A percentile compares a stretch with the other conserved stretches of the same genome.
Conservation (phyloP, 805 yeast species). For the Wickerhamomyces ciferrii region DNA sequence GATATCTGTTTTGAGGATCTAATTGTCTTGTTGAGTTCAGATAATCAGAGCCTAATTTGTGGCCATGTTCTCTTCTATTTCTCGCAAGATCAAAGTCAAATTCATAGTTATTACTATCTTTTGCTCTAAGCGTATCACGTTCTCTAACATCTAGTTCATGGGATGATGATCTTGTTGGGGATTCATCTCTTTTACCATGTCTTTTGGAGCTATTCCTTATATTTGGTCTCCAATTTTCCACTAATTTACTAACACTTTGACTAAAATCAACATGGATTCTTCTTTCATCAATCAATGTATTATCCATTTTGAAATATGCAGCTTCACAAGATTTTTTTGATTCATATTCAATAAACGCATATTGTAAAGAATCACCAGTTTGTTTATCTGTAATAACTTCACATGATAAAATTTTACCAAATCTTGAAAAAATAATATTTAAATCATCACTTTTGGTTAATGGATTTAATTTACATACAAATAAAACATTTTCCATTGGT, state of each 20-base stretch:
- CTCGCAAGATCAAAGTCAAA: too few relatives aligned
- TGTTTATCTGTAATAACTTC: conserved; percentile 45
- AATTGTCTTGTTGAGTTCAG: too few relatives aligned
- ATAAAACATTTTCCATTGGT: conserved; percentile 58
- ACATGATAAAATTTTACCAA: conserved; percentile 48
- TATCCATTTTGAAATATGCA: conserved; percentile 61
- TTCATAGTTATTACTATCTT: not conserved
- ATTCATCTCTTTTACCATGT: not conserved
- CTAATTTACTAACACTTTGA: conserved; percentile 40
- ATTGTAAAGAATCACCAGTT: conserved; percentile 47
- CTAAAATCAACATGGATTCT: conserved; percentile 65
- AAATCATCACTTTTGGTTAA: conserved; percentile 55
- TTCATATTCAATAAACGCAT: conserved; percentile 60
- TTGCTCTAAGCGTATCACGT: not conserved
- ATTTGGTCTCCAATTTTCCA: conserved; percentile 18
- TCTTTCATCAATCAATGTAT: conserved; percentile 57
- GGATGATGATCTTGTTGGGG: not conserved
- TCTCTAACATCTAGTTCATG: not conserved
- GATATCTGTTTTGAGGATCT: too few relatives aligned
- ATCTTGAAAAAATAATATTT: conserved; percentile 50
- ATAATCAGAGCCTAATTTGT: too few relatives aligned
- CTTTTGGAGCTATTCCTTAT: not conserved
- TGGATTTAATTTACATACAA: conserved; percentile 60
- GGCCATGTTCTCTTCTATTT: too few relatives aligned
- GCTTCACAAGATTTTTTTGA: conserved; percentile 44